These are phyloP conservation scores for Apiotrichum porosum DNA, from an alignment of 1,284 basidiomycete genomes.

Conservation along the genomic window DNA sequence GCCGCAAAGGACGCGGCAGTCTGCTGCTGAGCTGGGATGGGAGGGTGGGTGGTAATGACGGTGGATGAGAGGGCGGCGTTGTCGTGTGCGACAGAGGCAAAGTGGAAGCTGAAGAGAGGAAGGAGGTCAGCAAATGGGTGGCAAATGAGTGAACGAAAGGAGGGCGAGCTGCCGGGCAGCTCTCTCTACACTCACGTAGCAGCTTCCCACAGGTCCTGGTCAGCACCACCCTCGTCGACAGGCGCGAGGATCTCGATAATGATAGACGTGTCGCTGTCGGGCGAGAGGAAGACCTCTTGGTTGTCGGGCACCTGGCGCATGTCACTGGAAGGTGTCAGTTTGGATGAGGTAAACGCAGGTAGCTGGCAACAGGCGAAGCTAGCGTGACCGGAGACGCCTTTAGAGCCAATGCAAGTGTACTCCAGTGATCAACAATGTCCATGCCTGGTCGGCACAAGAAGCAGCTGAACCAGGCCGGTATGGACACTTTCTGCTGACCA, in stretches of 20 bases:
- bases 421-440: too few species aligned
- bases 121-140: too few species aligned
- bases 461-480: too few species aligned
- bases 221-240: slow-evolving; percentile 53
- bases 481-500: too few species aligned
- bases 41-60: slow-evolving; percentile 46
- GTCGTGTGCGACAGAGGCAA: slow-evolving; percentile 85
- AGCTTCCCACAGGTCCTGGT: slow-evolving; percentile 55
- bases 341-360: too few species aligned
- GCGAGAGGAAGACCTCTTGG: slow-evolving; percentile 86
- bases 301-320: slow-evolving; percentile 93
- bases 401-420: too few species aligned
- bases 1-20: slow-evolving; percentile 2
- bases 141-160: background rate
- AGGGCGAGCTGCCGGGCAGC: too few species aligned
- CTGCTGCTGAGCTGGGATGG: slow-evolving; percentile 8
- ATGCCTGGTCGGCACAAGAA: too few species aligned
- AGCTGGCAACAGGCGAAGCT: too few species aligned
- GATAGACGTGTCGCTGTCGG: slow-evolving; percentile 65
- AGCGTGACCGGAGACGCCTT: too few species aligned
- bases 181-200: slow-evolving; percentile 60
- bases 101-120: slow-evolving; percentile 69
- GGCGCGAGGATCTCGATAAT: slow-evolving; percentile 85
- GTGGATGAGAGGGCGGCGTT: slow-evolving; percentile 63
- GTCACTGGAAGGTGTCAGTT: slow-evolving; percentile 62